Evolutionary conservation across 495 filamentous ascomycete genomes (phyloP), one percentile per base, ranked within the genome.

Genomic region (Talaromyces stipitatus): DNA sequence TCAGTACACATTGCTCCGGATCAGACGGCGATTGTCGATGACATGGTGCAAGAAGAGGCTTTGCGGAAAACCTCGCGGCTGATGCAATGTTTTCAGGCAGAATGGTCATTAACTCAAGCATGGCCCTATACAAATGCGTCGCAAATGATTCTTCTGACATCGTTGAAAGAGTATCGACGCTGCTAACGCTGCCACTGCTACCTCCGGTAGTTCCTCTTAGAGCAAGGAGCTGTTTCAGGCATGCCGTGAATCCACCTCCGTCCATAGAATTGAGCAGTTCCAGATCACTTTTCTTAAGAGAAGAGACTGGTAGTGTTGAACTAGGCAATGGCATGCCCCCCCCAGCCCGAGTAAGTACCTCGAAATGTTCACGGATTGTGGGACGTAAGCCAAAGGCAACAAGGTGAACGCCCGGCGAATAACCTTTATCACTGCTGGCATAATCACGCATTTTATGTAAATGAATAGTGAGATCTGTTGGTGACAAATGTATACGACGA

Each of bases 321-420:
- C 82, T 82, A 3, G 91, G 91, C 2, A 96, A 71, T 28, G 84
- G 78, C 59, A 87, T 86, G 12, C 78, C 80, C 12, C 78, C 74
- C 43, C 81, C 77, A 57, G 78, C 83, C 18, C 81, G 79, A 24
- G 89, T 87, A 30, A 94, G 73, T 43, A 96, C 73, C 58, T 95
- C 88, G 60, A 90, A 91, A 20, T 84, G 84, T 59, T 80, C 78
- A 43, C 80, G 79, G 4, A 87, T 69, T 6, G 82, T 78, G 2
- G 89, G 82, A 23, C 87, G 82, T 56, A 92, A 75, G 5, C 85
- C 82, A 60, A 92, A 96, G 41, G 86, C 81, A 38, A 84, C 85
- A 0, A 96, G 62, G 62, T 92, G 86, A 12, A 91, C 86, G 1
- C 88, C 89, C 22, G 86, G 72, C 3, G 80, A 74, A 27, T 86